Conservation (phyloP, 2,329 filamentous ascomycete species). For the Zymoseptoria brevis region DNA sequence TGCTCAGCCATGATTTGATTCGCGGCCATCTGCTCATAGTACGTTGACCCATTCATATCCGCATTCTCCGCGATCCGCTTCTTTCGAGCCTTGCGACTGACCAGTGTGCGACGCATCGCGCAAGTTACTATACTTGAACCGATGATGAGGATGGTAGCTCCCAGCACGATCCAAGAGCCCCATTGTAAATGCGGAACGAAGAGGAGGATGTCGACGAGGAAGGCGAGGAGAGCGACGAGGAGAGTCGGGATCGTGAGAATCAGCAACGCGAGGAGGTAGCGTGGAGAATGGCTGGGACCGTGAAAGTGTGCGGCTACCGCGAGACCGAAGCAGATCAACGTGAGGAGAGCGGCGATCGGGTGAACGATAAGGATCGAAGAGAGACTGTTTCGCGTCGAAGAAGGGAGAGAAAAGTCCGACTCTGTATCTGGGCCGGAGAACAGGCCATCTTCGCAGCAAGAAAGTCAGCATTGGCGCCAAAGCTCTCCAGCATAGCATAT, state of each 20-base stretch:
- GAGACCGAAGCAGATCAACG: constrained; percentile 74
- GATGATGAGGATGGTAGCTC: constrained; percentile 76
- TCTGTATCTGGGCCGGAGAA: constrained; percentile 35
- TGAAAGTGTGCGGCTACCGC: constrained; percentile 79
- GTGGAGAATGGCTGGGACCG: constrained; percentile 76
- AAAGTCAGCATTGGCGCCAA: neutral
- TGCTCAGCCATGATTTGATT: constrained; percentile 32
- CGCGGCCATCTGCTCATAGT: constrained; percentile 51
- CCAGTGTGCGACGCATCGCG: constrained; percentile 86
- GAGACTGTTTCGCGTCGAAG: constrained; percentile 59
- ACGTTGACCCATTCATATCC: constrained; percentile 94
- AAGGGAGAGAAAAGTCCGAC: constrained; percentile 54
- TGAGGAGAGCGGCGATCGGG: constrained; percentile 79
- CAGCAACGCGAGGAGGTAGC: constrained; percentile 76
- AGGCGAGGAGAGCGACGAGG: constrained; percentile 73
- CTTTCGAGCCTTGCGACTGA: constrained; percentile 87
- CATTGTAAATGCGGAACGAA: constrained; percentile 91
- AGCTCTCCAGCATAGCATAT: neutral
- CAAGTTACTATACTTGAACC: constrained; percentile 79
- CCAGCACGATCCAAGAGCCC: constrained; percentile 90
- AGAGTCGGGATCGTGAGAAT: constrained; percentile 82
- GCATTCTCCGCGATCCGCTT: constrained; percentile 87
- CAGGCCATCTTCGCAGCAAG: constrained; percentile 36
- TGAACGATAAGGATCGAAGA: constrained; percentile 88
- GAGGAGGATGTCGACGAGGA: constrained; percentile 84